A percentile compares a stretch with the other conserved stretches of the same genome.
Evolutionary conservation across 1,284 basidiomycete species (phyloP).

Genomic region (Singerocomus rubriflavus): DNA sequence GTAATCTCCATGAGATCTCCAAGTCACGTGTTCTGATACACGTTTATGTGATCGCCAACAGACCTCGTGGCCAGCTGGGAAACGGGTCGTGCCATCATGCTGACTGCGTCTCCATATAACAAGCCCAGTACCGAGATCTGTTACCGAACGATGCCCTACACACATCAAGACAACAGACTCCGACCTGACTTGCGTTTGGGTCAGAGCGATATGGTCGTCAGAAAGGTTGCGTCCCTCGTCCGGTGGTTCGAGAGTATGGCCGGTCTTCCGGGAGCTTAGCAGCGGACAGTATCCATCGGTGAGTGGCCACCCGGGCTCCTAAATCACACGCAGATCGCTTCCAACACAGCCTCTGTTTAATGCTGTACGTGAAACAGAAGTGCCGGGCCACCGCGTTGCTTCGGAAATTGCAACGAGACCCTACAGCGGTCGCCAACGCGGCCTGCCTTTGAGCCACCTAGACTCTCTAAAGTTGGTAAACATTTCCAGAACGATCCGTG

Average conservation of each 20-base stretch:
- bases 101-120: conserved; percentile 64
- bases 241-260: conserved; percentile 69
- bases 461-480: conserved; percentile 12
- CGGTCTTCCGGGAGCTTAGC: conserved; percentile 39
- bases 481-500: conserved; percentile 15
- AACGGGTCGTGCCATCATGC: conserved; percentile 37
- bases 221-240: conserved; percentile 62
- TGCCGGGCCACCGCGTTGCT: conserved; percentile 21
- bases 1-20: conserved; percentile 27
- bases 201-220: conserved; percentile 61
- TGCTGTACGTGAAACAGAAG: conserved; percentile 29
- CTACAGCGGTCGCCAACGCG: conserved; percentile 18
- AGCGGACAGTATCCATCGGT: conserved; percentile 9
- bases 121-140: conserved; percentile 63
- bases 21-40: conserved; percentile 21
- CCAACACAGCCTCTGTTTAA: conserved; percentile 13
- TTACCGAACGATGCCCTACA: conserved; percentile 70
- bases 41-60: conserved; percentile 25
- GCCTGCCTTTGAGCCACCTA: conserved; percentile 18
- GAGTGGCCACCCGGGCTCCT: conserved; percentile 13
- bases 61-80: conserved; percentile 52
- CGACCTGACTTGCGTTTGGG: conserved; percentile 72
- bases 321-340: conserved; percentile 14
- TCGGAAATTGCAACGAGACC: conserved; percentile 25
- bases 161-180: conserved; percentile 53